A percentile compares a stretch with the other conserved stretches of the same genome.
phyloP scores from a whole-genome alignment of 345 rosid species.

The Euphorbia tirucalli region DNA sequence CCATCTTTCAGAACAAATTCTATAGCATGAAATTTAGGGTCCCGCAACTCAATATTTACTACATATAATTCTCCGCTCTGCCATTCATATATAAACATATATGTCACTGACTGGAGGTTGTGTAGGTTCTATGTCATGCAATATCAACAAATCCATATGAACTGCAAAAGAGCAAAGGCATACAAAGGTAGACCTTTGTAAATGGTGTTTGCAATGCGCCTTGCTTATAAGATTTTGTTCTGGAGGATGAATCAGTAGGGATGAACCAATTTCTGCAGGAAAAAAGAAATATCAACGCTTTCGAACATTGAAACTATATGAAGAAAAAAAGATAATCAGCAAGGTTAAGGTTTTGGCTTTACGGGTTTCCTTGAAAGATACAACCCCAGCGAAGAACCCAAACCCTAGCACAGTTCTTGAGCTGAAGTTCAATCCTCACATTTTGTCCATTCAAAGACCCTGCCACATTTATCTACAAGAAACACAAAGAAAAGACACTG shows the following conservation, averaged over 20 bases:
- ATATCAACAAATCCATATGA: constrained; percentile 6
- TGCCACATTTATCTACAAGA: constrained; percentile 41
- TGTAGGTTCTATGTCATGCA: background rate
- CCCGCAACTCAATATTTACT: constrained; percentile 49
- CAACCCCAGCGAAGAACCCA: constrained; percentile 73
- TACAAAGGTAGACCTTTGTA: constrained; percentile 31
- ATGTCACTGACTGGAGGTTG: background rate
- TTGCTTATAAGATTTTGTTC: constrained; percentile 28
- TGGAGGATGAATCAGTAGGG: constrained; percentile 43
- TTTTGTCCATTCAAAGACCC: constrained; percentile 41
- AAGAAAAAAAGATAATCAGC: background rate
- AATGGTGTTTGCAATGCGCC: constrained; percentile 63
- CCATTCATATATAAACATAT: constrained; percentile 11
- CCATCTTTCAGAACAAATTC: constrained; percentile 66
- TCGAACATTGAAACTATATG: background rate
- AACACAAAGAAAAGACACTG: constrained; percentile 24
- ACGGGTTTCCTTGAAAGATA: constrained; percentile 49
- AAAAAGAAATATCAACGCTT: constrained; percentile 1
- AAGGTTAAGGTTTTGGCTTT: constrained; percentile 21
- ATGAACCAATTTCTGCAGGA: constrained; percentile 49
- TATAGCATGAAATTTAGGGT: constrained; percentile 45
- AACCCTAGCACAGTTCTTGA: constrained; percentile 46
- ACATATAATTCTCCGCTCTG: constrained; percentile 45
- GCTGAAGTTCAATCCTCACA: constrained; percentile 58
- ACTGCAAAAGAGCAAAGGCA: background rate